phyloP scores from a whole-genome alignment of 805 yeast genomes.

The Barnettozyma siamensis region DNA sequence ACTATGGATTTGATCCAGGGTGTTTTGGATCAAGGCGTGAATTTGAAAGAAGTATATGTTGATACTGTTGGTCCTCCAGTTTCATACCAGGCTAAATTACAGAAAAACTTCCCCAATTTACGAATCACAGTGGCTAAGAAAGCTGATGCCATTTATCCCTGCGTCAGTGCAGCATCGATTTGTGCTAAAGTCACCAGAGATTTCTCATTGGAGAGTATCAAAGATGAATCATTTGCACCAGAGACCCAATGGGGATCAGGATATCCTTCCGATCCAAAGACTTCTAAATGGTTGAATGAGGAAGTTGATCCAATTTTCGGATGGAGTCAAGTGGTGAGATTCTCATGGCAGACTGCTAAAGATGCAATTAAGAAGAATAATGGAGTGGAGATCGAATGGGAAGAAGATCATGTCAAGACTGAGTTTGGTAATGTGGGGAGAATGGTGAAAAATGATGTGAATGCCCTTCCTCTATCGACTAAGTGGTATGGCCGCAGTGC shows the following conservation, averaged over 20 bases:
- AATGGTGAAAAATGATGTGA: conserved; percentile 10
- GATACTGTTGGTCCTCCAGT: conserved; percentile 98
- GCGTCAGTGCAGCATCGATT: conserved; percentile 91
- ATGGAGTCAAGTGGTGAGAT: conserved; percentile 73
- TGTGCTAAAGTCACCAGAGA: conserved; percentile 97
- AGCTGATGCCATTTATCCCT: conserved; percentile 89
- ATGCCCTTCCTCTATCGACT: conserved; percentile 18
- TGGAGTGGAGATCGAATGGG: conserved; percentile 56
- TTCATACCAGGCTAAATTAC: conserved; percentile 72
- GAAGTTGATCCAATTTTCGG: conserved; percentile 74
- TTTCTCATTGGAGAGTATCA: conserved; percentile 38
- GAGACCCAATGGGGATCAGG: conserved; percentile 69
- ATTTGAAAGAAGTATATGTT: conserved; percentile 68
- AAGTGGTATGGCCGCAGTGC: conserved; percentile 26
- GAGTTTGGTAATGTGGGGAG: conserved; percentile 21
- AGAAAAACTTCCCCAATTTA: conserved; percentile 59
- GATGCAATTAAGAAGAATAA: conserved; percentile 56
- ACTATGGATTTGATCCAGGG: conserved; percentile 74
- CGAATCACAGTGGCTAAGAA: conserved; percentile 84
- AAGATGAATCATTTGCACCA: conserved; percentile 24
- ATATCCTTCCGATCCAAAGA: conserved; percentile 89
- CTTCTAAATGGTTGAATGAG: conserved; percentile 65
- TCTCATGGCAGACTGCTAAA: conserved; percentile 91
- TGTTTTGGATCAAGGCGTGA: conserved; percentile 56
- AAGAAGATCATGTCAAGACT: conserved; percentile 33